phyloP scores from a whole-genome alignment of 345 rosid genomes.

The Bruguiera sexangula region DNA sequence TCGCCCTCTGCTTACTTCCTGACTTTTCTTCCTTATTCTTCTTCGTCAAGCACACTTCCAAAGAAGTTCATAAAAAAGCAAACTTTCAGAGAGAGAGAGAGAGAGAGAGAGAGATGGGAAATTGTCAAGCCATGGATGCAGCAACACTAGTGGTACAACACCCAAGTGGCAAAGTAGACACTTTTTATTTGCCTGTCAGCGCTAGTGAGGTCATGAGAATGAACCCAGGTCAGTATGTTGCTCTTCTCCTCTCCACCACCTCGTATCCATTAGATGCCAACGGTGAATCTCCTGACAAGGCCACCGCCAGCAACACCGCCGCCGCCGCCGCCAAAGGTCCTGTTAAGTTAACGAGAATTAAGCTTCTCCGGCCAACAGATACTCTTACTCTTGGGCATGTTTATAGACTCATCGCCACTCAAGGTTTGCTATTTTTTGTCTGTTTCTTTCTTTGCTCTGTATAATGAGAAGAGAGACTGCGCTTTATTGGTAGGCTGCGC shows the following conservation, averaged over 20 bases:
- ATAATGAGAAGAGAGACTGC: too few species aligned
- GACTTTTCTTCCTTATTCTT: neutral
- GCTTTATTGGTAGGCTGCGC: neutral
- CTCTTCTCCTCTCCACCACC: constrained; percentile 80
- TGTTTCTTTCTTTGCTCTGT: neutral
- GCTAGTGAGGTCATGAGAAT: constrained; percentile 71
- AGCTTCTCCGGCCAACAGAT: constrained; percentile 88
- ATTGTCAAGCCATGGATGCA: constrained; percentile 86
- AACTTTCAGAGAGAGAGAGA: neutral
- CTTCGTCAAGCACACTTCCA: neutral
- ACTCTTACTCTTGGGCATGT: constrained; percentile 74
- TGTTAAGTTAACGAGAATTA: constrained; percentile 72
- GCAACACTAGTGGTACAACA: constrained; percentile 74
- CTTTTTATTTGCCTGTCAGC: constrained; percentile 50
- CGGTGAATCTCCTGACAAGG: constrained; percentile 4
- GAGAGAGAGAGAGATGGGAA: constrained; percentile 53
- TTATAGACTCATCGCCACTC: constrained; percentile 73
- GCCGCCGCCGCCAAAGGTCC: constrained; percentile 17
- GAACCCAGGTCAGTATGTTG: constrained; percentile 94
- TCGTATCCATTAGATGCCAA: constrained; percentile 32
- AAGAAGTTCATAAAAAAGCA: neutral
- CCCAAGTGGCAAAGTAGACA: constrained; percentile 70
- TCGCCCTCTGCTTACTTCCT: constrained; percentile 1
- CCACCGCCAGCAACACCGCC: neutral
- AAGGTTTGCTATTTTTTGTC: constrained; percentile 40